Evolutionary conservation across 805 yeast genomes (phyloP).

Genomic region (Diddensiella transvaalensis): DNA sequence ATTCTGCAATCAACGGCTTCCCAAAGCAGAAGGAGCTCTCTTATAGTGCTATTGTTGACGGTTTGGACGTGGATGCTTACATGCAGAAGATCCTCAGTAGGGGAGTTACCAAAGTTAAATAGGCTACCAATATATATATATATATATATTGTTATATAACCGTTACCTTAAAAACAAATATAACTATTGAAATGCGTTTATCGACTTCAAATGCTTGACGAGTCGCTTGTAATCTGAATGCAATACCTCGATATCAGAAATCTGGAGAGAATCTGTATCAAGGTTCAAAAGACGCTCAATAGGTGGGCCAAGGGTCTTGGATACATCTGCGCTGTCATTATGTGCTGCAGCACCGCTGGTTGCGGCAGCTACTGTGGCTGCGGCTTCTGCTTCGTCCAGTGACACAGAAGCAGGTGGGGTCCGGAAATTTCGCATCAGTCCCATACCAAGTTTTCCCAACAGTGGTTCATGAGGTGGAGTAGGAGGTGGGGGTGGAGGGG

Average conservation of each 20-base stretch:
- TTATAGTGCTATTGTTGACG: background rate
- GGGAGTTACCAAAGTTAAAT: background rate
- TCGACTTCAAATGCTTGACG: constrained; percentile 29
- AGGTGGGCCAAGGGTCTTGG: constrained; percentile 23
- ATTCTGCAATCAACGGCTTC: background rate
- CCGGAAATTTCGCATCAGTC: constrained; percentile 19
- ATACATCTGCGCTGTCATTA: background rate
- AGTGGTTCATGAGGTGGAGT: constrained; percentile 4
- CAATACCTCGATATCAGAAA: constrained; percentile 35
- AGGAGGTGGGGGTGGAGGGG: background rate
- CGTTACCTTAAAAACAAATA: too few relatives aligned
- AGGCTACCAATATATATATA: too few relatives aligned
- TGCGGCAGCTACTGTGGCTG: constrained; percentile 2
- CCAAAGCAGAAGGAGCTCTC: background rate
- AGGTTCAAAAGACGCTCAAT: constrained; percentile 19
- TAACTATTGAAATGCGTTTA: constrained; percentile 13
- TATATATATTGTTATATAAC: too few relatives aligned
- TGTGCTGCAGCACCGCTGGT: constrained; percentile 1
- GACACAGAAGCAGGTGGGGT: constrained; percentile 14
- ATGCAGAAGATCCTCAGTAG: background rate
- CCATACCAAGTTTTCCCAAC: constrained; percentile 17
- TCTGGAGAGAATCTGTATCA: constrained; percentile 33
- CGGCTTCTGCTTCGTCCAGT: constrained; percentile 3
- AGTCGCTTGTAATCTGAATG: constrained; percentile 38
- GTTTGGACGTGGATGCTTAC: background rate